phyloP scores from a whole-genome alignment of 2,329 filamentous ascomycete species.

The Colletotrichum sp. region DNA sequence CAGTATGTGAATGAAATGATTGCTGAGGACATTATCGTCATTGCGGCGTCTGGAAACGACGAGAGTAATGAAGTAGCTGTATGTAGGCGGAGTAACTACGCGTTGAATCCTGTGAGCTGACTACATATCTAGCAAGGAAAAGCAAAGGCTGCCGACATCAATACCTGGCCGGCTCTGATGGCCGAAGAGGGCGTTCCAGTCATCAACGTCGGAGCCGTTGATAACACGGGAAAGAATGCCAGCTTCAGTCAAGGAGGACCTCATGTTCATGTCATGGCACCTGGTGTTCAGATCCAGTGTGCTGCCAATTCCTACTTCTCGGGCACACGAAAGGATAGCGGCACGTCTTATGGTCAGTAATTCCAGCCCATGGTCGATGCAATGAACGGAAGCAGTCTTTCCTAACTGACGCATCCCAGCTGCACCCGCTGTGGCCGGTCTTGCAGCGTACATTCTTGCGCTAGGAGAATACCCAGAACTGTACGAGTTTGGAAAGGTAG shows the following conservation, averaged over 20 bases:
- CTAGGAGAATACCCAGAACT: neutral
- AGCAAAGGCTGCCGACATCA: neutral
- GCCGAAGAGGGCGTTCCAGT: neutral
- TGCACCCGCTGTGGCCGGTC: neutral
- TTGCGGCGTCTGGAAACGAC: neutral
- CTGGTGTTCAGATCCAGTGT: neutral
- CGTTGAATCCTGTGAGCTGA: neutral
- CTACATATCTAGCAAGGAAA: neutral
- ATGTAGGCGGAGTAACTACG: neutral
- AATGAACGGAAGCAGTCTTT: neutral
- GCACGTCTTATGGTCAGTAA: neutral
- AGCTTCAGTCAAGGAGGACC: neutral
- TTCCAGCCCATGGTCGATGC: neutral
- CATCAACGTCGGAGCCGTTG: neutral
- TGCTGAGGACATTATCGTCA: neutral
- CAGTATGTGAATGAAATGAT: neutral
- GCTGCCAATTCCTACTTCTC: neutral
- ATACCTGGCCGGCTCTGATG: neutral
- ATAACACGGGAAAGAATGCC: neutral
- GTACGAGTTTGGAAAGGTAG: neutral
- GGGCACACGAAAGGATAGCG: neutral
- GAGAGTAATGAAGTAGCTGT: neutral
- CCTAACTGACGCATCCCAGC: neutral
- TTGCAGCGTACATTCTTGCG: neutral
- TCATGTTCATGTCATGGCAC: neutral